Percentiles rank a stretch among this genome's conserved stretches.
Evolutionary conservation across 768 basidiomycete genomes (phyloP).

Genomic region (Psilocybe subaeruginosa): DNA sequence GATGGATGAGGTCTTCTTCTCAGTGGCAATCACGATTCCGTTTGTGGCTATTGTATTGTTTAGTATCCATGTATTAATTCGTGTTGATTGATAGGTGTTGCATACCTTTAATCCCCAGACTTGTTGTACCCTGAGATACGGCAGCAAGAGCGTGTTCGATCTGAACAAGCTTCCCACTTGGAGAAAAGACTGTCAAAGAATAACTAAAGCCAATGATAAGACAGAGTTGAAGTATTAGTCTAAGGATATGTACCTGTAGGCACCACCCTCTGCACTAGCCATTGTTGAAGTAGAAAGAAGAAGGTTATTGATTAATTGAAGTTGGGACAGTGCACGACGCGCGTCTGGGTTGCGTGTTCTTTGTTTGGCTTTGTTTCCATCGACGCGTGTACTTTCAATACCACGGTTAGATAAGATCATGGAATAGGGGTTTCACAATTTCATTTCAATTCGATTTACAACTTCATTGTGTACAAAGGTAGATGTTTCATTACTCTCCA

Average conservation of each 20-base stretch:
- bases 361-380: conserved; percentile 22
- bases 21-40: conserved; percentile 98
- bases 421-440: background rate
- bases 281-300: conserved; percentile 39
- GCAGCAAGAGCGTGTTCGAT: conserved; percentile 99
- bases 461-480: conserved; percentile 8
- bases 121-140: conserved; percentile 93
- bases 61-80: conserved; percentile 18
- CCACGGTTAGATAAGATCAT: conserved; percentile 11
- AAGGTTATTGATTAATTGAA: conserved; percentile 16
- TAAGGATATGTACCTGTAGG: conserved; percentile 59
- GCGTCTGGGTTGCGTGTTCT: conserved; percentile 26
- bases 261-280: conserved; percentile 83
- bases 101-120: conserved; percentile 97
- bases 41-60: conserved; percentile 75
- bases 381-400: conserved; percentile 1
- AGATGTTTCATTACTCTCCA: background rate
- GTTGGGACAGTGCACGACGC: conserved; percentile 19
- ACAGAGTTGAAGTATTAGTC: conserved; percentile 3
- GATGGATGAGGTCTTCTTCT: conserved; percentile 98
- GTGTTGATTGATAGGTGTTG: conserved; percentile 7
- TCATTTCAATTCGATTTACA: background rate
- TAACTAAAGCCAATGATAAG: conserved; percentile 58
- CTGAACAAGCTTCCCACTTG: conserved; percentile 98
- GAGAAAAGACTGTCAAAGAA: conserved; percentile 99